A percentile compares a stretch with the other conserved stretches of the same genome.
Conservation (phyloP, 2,329 filamentous ascomycete genomes). For the Neofusicoccum ribis region DNA sequence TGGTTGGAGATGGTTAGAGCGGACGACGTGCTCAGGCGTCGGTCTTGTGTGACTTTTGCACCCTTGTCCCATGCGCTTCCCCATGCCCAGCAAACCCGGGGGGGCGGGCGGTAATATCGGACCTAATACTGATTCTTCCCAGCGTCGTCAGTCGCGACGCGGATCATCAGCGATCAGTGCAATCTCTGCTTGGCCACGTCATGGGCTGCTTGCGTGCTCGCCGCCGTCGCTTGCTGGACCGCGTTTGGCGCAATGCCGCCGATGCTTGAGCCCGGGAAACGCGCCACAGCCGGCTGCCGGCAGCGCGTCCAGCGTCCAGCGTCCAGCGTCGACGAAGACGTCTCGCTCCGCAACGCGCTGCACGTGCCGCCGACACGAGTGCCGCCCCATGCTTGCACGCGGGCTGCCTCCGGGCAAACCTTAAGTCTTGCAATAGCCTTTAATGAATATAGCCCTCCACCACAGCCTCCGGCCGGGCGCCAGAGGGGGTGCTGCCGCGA, state of each 20-base stretch:
- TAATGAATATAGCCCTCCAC: background rate
- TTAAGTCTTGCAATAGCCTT: background rate
- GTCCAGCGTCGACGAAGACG: too few relatives aligned
- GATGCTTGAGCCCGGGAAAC: background rate
- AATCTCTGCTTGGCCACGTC: slow-evolving; percentile 10
- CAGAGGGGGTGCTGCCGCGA: background rate
- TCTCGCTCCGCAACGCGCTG: background rate
- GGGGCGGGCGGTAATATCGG: slow-evolving; percentile 8
- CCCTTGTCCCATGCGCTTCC: background rate
- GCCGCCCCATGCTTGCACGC: background rate
- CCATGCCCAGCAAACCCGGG: slow-evolving; percentile 1
- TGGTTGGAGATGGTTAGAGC: slow-evolving; percentile 7
- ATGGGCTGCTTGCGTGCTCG: slow-evolving; percentile 5
- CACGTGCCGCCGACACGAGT: background rate
- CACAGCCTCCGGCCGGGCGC: too few relatives aligned
- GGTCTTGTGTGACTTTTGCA: slow-evolving; percentile 9
- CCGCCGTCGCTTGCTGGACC: too few relatives aligned
- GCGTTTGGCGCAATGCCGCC: background rate
- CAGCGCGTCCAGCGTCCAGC: background rate
- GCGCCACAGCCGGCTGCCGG: slow-evolving; percentile 7
- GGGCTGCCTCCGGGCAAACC: background rate
- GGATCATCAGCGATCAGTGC: slow-evolving; percentile 12
- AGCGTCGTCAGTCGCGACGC: background rate
- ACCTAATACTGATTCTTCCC: slow-evolving; percentile 6
- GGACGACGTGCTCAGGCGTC: slow-evolving; percentile 15